These are phyloP conservation scores for Botrytis porri DNA, from an alignment of 2,329 filamentous ascomycete species.

Conservation along the genomic window DNA sequence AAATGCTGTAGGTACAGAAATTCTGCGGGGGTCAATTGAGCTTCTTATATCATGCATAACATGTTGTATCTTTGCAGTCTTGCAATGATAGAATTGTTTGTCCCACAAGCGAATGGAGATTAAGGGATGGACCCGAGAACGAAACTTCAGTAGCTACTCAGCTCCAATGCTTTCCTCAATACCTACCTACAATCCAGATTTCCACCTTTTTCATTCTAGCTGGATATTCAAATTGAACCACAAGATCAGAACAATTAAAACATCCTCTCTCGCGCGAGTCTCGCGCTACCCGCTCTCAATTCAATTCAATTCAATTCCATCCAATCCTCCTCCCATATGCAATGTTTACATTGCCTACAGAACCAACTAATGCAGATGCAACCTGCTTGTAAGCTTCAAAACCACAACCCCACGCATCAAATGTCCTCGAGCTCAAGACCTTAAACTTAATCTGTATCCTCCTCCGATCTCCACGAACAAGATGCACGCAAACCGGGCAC, in stretches of 20 bases:
- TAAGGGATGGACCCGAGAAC: not conserved
- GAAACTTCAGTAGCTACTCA: not conserved
- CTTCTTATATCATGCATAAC: conserved; percentile 3
- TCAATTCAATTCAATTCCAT: not conserved
- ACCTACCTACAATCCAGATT: not conserved
- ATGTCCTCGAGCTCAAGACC: not conserved
- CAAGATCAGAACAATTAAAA: not conserved
- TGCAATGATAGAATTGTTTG: not conserved
- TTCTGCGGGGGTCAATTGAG: not conserved
- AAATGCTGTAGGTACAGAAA: not conserved
- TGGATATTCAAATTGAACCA: not conserved
- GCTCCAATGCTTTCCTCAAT: not conserved
- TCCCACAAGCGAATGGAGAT: not conserved
- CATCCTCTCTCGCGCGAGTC: not conserved
- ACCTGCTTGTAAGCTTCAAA: not conserved
- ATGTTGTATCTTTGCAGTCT: not conserved
- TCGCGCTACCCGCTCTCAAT: conserved; percentile 9
- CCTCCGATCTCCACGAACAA: not conserved
- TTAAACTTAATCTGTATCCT: not conserved
- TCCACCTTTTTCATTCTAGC: not conserved
- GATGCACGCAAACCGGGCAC: not conserved
- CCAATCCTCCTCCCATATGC: not conserved
- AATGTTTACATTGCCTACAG: not conserved
- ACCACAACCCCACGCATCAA: not conserved
- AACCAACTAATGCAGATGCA: conserved; percentile 15